Base-by-base conservation (phyloP, 805 yeast genomes). In the Candida michaelii region DNA sequence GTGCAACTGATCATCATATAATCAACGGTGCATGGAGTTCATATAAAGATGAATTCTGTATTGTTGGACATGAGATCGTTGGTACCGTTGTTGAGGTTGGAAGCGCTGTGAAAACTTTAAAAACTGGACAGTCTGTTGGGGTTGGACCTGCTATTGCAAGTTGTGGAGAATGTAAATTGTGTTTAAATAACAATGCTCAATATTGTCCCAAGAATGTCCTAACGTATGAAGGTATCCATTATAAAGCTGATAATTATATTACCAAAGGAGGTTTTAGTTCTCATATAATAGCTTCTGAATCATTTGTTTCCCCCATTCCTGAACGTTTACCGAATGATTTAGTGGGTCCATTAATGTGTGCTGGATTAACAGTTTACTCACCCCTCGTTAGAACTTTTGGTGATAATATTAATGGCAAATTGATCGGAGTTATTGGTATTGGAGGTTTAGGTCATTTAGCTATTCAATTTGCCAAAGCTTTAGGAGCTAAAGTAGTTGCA, bases 71-170 rank as follows among this genome's bases (percentile, higher is more conserved):
- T 60, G 89, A 83, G 60, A 73, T 83, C 47, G 65, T 82, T 36
- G 89, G 89, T 40, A 65, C 59, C 21, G 84, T 82, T 27, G 69
- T 78, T n/a, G 71, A 68, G 25, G 68, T 83, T 32, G 95, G 93
- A 40, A 50, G 70, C 7, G 66, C 74, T 34, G 80, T 85, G 47
- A 57, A 60, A 5, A 69, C 48, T 35, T 73, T 65, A 66, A 75
- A 71, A 55, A 56, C 82, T 19, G 96, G 95, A 41, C 83, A 88
- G 49, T 71, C 87, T 48, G 95, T 84, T 18, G 96, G 93, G 39
- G 75, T 85, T 37, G 95, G 95, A 53, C 91, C 93, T 16, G 80
- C 76, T 55, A 68, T 74, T 16, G 69, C 65, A 39, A 68, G 84
- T 21, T 86, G 95, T 67, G 64, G 74, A 45, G 68, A 76, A 13